Base-by-base conservation (phyloP, 371 early-diverging fungal genomes). In the Gilbertella persicaria region DNA sequence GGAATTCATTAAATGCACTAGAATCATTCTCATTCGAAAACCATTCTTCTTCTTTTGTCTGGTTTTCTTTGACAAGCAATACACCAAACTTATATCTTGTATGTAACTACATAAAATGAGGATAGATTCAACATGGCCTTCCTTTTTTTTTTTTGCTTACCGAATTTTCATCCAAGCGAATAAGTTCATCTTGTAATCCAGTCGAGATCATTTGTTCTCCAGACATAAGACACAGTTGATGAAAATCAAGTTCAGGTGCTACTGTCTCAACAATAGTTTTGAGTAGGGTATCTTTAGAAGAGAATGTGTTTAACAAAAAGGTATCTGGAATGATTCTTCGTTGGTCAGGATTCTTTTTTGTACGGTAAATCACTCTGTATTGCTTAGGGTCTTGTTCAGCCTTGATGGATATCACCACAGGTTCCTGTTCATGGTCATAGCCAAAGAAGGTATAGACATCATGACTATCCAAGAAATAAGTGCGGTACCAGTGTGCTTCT, bases 1-100 rank as follows among this genome's bases (percentile, higher is more conserved):
- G 57, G 61, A 94, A 92, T 26, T 78, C 65, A 28, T 84, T 71
- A 66, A 87, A 90, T 3, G 68, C 62, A 0, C 76, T 72, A 9
- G 90, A 86, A 13, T 82, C 68, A 39, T 79, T 62, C 44, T 71
- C 59, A 62, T 93, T 93, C 14, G 75, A 64, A 53, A 91, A 82
- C 89, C 90, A 87, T 30, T 91, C 89, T 52, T 88, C 90, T 64
- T 93, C 93, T n/a, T 71, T 78, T 5, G 77, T 75, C 56, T 93
- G 92, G 4, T 87, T 87, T 21, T 78, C 69, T 48, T 70, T 79
- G 5, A 92, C 65, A 60, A 88, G 79, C 14, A 83, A 63, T 1
- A 93, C 85, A 4, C 92, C 93, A 81, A 91, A 91, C 67, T 93
- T 93, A 67, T 90, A 90, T 30, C 69, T 71, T 28, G 80, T 59